These are phyloP conservation scores for Hansenula lynferdii DNA, from an alignment of 1,139 yeast species.

Conservation along the genomic window DNA sequence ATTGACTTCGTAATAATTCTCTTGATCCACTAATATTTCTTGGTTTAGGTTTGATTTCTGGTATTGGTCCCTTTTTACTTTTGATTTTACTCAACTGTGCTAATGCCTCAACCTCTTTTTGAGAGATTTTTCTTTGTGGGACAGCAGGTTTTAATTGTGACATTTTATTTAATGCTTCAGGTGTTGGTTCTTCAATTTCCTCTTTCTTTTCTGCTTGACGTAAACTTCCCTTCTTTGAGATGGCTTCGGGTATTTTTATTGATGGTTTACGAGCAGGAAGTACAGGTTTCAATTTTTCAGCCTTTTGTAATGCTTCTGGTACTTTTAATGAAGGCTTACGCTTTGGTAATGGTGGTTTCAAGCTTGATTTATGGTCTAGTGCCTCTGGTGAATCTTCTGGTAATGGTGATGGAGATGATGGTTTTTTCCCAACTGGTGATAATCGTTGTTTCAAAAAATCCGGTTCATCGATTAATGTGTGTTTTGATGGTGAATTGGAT, in stretches of 20 bases:
- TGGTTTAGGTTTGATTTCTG: conserved; percentile 2
- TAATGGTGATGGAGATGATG: conserved; percentile 1
- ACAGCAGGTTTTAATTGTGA: conserved; percentile 16
- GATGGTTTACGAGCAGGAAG: conserved; percentile 20
- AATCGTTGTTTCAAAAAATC: conserved; percentile 6
- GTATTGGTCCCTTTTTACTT: conserved; percentile 12
- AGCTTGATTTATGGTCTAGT: conserved; percentile 4
- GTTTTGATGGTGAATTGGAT: conserved; percentile 12
- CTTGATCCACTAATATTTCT: conserved; percentile 9
- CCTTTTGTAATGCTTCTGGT: conserved; percentile 27
- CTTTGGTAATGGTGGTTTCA: conserved; percentile 19
- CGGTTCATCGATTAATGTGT: conserved; percentile 1
- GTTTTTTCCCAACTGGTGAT: no score
- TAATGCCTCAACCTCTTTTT: conserved; percentile 29
- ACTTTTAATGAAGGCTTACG: conserved; percentile 21
- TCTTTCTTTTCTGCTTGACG: conserved; percentile 9
- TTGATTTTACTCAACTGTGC: conserved; percentile 31
- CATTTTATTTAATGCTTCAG: conserved; percentile 10
- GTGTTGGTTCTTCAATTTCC: conserved; percentile 6
- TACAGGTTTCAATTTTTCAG: conserved; percentile 23
- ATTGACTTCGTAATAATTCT: conserved; percentile 7
- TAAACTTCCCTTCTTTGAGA: conserved; percentile 9
- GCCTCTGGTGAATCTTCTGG: conserved; percentile 3
- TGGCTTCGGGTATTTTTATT: conserved; percentile 20
- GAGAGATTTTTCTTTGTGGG: conserved; percentile 17